Evolutionary conservation across 495 filamentous ascomycete species (phyloP).

Genomic region (Hypoxylon cercidicola): DNA sequence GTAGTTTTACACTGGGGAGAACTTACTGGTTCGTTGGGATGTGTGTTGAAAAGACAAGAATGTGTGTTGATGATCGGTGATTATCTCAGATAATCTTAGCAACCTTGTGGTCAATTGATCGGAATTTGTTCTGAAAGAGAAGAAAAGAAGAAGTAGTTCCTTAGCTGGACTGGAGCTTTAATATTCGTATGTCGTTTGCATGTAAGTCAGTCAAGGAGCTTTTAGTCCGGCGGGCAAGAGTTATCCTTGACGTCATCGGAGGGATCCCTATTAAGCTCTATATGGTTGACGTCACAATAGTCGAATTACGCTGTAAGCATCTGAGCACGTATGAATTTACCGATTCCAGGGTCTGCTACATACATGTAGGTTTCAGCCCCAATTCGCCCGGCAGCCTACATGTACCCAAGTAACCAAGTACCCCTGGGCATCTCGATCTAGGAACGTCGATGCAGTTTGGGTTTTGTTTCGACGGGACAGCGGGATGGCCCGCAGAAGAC

Average conservation of each 20-base stretch:
- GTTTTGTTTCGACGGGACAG: not conserved
- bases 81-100: not conserved
- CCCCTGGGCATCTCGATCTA: conserved; percentile 1
- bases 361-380: conserved; percentile 16
- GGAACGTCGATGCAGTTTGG: conserved; percentile 1
- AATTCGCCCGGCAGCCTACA: conserved; percentile 1
- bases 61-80: not conserved
- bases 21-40: conserved; percentile 24
- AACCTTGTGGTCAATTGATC: not conserved
- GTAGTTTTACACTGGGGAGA: not conserved
- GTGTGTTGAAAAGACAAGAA: not conserved
- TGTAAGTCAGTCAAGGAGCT: conserved; percentile 22
- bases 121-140: conserved; percentile 1
- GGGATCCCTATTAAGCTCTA: conserved; percentile 1
- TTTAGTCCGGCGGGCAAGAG: conserved; percentile 25
- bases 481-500: conserved; percentile 14
- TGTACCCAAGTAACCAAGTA: not conserved
- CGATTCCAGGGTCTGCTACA: conserved; percentile 16
- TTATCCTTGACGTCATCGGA: conserved; percentile 35
- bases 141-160: not conserved
- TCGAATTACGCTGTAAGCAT: conserved; percentile 22
- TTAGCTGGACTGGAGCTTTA: conserved; percentile 21
- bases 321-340: conserved; percentile 24
- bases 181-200: conserved; percentile 24
- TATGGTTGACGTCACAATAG: conserved; percentile 27